Conservation (phyloP, 2,329 filamentous ascomycete species). For the Amesomyces nigricolor region DNA sequence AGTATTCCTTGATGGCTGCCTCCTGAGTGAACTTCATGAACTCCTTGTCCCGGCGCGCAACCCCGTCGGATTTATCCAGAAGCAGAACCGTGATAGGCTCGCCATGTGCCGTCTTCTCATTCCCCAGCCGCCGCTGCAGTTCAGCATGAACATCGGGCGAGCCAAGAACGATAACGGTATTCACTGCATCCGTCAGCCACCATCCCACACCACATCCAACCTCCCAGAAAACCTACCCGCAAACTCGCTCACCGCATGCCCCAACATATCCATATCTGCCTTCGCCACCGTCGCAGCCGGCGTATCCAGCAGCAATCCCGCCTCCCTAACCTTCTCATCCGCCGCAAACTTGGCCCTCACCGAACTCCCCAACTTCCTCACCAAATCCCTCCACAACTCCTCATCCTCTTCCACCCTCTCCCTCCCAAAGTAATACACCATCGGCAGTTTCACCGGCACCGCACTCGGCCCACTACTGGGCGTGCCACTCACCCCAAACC, state of each 20-base stretch:
- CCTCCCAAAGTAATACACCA: slow-evolving; percentile 84
- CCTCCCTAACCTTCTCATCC: slow-evolving; percentile 62
- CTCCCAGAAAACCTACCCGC: slow-evolving; percentile 35
- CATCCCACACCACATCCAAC: background rate
- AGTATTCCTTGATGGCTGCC: slow-evolving; percentile 81
- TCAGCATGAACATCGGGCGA: slow-evolving; percentile 71
- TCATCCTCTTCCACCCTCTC: slow-evolving; percentile 66
- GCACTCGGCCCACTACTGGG: slow-evolving; percentile 85
- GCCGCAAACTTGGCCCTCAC: slow-evolving; percentile 72
- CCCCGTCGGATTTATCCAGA: slow-evolving; percentile 80
- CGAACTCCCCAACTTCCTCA: slow-evolving; percentile 71
- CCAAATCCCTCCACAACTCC: slow-evolving; percentile 65
- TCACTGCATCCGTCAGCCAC: slow-evolving; percentile 48
- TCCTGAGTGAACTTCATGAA: slow-evolving; percentile 72
- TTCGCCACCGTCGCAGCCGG: slow-evolving; percentile 47
- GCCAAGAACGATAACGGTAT: slow-evolving; percentile 75
- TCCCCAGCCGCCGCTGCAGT: slow-evolving; percentile 62
- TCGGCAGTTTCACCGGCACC: slow-evolving; percentile 83
- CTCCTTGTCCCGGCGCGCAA: slow-evolving; percentile 65
- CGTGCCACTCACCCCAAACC: slow-evolving; percentile 88
- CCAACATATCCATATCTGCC: slow-evolving; percentile 67
- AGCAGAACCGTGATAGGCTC: slow-evolving; percentile 71
- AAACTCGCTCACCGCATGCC: slow-evolving; percentile 62
- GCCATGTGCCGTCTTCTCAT: slow-evolving; percentile 49
- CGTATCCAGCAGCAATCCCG: slow-evolving; percentile 83